Evolutionary conservation across 371 early-diverging fungal genomes (phyloP), one percentile per base, ranked within the genome.

Genomic region (Blakeslea trispora): DNA sequence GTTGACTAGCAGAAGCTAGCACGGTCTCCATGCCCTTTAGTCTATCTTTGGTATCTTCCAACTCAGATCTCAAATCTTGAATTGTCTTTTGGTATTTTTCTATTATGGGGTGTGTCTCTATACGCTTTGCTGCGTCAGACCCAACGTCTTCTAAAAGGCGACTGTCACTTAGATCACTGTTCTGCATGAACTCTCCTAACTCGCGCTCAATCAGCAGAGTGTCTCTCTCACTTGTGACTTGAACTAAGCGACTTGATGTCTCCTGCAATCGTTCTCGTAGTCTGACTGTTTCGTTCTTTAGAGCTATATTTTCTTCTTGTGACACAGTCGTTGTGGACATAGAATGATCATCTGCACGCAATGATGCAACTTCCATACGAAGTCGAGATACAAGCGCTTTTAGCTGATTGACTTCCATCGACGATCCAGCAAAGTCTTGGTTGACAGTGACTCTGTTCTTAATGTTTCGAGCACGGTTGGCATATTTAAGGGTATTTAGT

Each of bases 401-500:
- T 31, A 92, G 75, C 28, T 84, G 81, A 62, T 86, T 86, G 28
- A 89, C 77, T 70, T 91, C 89, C 28, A 78, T 76, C 24, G 74
- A 80, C 0, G 68, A 68, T 40, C 83, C 84, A 37, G 74, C 77
- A 55, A 81, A 84, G 23, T 89, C 89, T 52, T 87, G 89, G 53
- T 91, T 91, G 57, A 95, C 82, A 5, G 80, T 84, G 6, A 87
- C 91, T 28, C 84, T 79, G 69, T 93, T 95, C 52, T 90, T 89
- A 62, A 94, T 94, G 55, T 92, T 91, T 24, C 92, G 79, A 0
- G 94, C 93, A 0, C 94, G 84, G 61, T 89, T 89, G 32, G 97
- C 97, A 66, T 95, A 98, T 59, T 88, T 85, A 11, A 99, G 81
- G 7, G 98, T 97, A 61, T 91, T 95, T 42, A 92, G 68, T 5